phyloP scores from a whole-genome alignment of 108 stramenopile genomes.

The Skeletonema marinoi region DNA sequence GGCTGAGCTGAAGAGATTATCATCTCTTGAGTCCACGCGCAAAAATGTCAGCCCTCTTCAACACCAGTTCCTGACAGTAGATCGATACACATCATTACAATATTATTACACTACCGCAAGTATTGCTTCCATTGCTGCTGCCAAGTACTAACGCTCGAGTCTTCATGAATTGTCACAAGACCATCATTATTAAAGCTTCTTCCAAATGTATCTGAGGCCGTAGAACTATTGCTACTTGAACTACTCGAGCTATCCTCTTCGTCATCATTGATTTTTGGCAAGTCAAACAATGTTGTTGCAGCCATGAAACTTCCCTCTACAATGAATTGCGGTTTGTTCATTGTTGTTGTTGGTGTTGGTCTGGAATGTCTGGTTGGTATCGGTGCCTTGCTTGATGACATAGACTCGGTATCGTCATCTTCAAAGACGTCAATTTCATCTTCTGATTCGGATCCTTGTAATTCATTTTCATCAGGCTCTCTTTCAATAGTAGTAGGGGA shows the following conservation, averaged over 20 bases:
- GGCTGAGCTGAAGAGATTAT: no score
- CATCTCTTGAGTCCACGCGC: neutral
- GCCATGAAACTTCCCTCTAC: slow-evolving; percentile 16
- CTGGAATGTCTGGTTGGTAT: neutral
- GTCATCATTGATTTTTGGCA: neutral
- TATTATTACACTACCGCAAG: neutral
- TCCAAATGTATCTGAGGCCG: slow-evolving; percentile 9
- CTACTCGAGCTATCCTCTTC: slow-evolving; percentile 8
- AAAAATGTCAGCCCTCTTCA: neutral
- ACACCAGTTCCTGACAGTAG: no score
- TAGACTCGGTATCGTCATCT: neutral
- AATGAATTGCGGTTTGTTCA: neutral
- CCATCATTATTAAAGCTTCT: slow-evolving; percentile 20
- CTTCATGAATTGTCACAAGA: slow-evolving; percentile 38
- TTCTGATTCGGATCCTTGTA: neutral
- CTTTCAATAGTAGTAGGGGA: neutral
- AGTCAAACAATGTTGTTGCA: slow-evolving; percentile 2
- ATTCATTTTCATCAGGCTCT: neutral
- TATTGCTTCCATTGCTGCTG: slow-evolving; percentile 1
- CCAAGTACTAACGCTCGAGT: slow-evolving; percentile 23
- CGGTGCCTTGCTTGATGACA: neutral
- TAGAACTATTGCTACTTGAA: slow-evolving; percentile 14
- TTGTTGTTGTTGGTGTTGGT: neutral
- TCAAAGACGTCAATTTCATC: slow-evolving; percentile 1
- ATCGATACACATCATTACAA: neutral